Base-by-base conservation (phyloP, 352 stramenopile species). In the Globisporangium solare region DNA sequence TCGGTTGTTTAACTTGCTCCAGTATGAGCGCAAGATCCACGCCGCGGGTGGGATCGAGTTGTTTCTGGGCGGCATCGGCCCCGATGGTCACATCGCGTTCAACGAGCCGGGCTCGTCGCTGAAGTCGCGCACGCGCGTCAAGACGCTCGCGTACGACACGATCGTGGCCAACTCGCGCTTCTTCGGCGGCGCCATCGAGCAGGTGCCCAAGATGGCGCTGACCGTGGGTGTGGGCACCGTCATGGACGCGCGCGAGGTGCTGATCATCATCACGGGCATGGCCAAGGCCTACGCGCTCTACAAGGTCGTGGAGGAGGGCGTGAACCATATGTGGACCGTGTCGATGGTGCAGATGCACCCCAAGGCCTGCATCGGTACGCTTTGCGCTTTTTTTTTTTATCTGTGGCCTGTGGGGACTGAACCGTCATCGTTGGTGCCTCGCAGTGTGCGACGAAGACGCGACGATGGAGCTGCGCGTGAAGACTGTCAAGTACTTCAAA, bases 51-150 rank as follows among this genome's bases (percentile, higher is more conserved):
- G 89, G 37, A 97, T 97, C 51, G 86, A 96, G 70, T 82, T 97
- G 15, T 97, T 96, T 63, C 66, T 97, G 5, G 88, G 89, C n/a
- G 89, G 89, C 47, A 97, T 97, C 60, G 89, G 89, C 0, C 89
- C 86, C n/a, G 89, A 97, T 63, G 89, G 89, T 24, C 89, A 97
- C 74, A 97, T 97, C 66, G 89, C 88, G 13, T 97, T 97, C 79
- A 97, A 97, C 60, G 88, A 97, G 64, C 87, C 88, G 0, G 89
- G 89, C 24, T 92, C 76, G 31, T 95, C 81, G 12, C 67, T 96
- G 41, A 60, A 63, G 39, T 95, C 84, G 15, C 76, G 78, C 17
- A 96, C 88, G 35, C 83, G 88, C 43, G 82, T 96, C 37, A 96
- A 96, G 66, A 96, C 88, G 24, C 68, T 96, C 62, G 88, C 86